Base-by-base conservation (phyloP, 2,329 filamentous ascomycete species). In the Incumbomyces delicatus region DNA sequence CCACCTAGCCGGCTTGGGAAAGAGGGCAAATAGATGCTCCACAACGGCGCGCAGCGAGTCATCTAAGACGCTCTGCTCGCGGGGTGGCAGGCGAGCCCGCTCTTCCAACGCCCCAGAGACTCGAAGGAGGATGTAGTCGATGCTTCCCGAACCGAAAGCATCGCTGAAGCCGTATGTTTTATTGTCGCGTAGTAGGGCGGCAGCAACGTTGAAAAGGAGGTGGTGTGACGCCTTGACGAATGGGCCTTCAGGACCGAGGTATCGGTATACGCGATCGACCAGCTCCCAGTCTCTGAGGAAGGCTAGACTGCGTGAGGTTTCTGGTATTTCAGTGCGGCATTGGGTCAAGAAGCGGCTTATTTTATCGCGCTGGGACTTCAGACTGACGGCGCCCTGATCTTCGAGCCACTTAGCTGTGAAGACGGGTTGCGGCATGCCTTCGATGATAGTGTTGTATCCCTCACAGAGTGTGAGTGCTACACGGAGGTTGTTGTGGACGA, bases 91-190 rank as follows among this genome's bases (percentile, higher is more conserved):
- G 11, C 4, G 27, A 17, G 3, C n/a, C 8, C 30, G 27, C 29
- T 42, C 40, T 5, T 22, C 12, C 27, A 42, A n/a, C 12, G 40
- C 29, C 11, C 22, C 40, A 16, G 2, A 10, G 17, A 42, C 27
- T 4, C 40, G 40, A 2, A 10, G 31, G 3, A 42, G 40, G 12
- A 50, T 38, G 16, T 47, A 50, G 16, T 45, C 34, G 32, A 50
- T 33, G 3, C 22, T 46, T 1, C 17, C 31, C 3, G 40, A 30
- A 22, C 48, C 45, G 16, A 33, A 16, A 5, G 20, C 35, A 29
- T 50, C 37, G 29, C 49, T 50, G 41, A 36, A 48, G 16, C 46
- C 41, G 7, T 30, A 31, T n/a, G 45, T 41, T 8, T 48, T 45
- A n/a, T 14, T 14, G 10, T 31, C n/a, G 8, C 45, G 49, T 7